A percentile compares a stretch with the other conserved stretches of the same genome.
Evolutionary conservation across 805 yeast species (phyloP).

Genomic region (Wickerhamiella siamensis): DNA sequence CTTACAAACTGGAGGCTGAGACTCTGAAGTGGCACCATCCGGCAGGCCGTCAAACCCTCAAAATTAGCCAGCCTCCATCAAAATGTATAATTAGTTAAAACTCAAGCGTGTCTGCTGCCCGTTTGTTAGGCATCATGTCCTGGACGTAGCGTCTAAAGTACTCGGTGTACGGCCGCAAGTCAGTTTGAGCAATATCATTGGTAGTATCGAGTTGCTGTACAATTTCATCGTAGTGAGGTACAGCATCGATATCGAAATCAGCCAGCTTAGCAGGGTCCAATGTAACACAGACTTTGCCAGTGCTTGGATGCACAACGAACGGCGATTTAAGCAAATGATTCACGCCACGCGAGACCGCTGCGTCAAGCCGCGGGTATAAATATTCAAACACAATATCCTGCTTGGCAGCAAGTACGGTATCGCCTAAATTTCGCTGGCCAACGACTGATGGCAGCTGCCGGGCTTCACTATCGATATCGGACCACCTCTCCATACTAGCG

Average conservation of each 20-base stretch:
- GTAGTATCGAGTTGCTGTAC: constrained; percentile 39
- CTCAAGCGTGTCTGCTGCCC: constrained; percentile 24
- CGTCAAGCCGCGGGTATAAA: constrained; percentile 83
- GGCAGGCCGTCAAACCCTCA: constrained; percentile 25
- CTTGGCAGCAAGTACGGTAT: constrained; percentile 48
- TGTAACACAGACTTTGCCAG: constrained; percentile 93
- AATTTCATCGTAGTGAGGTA: constrained; percentile 58
- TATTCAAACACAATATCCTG: constrained; percentile 70
- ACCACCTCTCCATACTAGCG: constrained; percentile 60
- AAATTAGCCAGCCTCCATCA: constrained; percentile 1
- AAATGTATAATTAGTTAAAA: constrained; percentile 6
- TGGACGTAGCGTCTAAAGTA: constrained; percentile 50
- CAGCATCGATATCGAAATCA: constrained; percentile 62
- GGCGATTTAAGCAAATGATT: constrained; percentile 92
- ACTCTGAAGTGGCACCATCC: constrained; percentile 56
- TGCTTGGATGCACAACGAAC: constrained; percentile 90
- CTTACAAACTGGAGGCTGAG: not conserved
- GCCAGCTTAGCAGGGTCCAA: constrained; percentile 24
- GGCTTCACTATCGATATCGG: constrained; percentile 41
- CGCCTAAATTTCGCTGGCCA: constrained; percentile 25
- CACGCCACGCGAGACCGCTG: constrained; percentile 78
- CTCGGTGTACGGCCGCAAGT: constrained; percentile 56
- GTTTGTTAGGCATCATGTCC: constrained; percentile 36
- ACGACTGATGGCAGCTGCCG: constrained; percentile 23
- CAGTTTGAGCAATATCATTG: constrained; percentile 38